Conservation (phyloP, 2,329 filamentous ascomycete genomes). For the Rutstroemia sydowiana region DNA sequence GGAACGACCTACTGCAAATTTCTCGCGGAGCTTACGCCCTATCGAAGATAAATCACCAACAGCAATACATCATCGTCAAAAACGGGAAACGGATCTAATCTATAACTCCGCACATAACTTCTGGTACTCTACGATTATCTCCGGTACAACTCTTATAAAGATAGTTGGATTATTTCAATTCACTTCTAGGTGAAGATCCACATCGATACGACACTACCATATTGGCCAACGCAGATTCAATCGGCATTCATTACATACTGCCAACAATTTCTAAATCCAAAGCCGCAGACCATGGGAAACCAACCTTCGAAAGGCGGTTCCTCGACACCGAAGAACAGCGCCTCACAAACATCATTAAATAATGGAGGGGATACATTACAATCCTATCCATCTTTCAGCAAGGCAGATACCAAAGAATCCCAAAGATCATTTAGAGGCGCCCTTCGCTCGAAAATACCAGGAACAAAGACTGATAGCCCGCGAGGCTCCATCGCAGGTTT, state of each 20-base stretch:
- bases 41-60: background rate
- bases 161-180: background rate
- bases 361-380: conserved; percentile 43
- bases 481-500: conserved; percentile 58
- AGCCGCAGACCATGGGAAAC: conserved; percentile 56
- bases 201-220: background rate
- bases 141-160: background rate
- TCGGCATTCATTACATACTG: background rate
- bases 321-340: conserved; percentile 23
- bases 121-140: background rate
- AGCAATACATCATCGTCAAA: background rate
- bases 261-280: background rate
- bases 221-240: background rate
- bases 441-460: conserved; percentile 84
- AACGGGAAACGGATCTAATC: background rate
- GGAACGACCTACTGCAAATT: background rate
- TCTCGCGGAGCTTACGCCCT: background rate
- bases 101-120: background rate
- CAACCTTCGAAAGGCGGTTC: conserved; percentile 48
- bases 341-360: conserved; percentile 27
- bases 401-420: conserved; percentile 89
- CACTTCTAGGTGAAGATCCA: background rate
- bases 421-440: conserved; percentile 71
- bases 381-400: conserved; percentile 85
- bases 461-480: conserved; percentile 70